phyloP scores from a whole-genome alignment of 208 protist species.

The Leishmania turanica region DNA sequence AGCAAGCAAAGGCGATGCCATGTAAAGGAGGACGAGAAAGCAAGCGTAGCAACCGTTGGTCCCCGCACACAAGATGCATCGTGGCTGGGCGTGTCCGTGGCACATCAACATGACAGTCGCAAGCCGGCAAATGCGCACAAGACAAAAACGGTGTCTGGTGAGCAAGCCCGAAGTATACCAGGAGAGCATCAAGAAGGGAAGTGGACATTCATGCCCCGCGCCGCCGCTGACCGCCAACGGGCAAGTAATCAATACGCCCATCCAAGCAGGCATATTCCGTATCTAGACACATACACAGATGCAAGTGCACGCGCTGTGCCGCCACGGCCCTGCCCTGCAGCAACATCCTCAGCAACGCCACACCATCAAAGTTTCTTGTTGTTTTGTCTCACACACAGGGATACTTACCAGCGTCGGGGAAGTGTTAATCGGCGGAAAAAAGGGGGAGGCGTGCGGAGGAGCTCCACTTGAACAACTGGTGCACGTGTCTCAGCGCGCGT shows the following conservation, averaged over 20 bases:
- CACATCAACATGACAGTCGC: neutral
- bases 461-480: neutral
- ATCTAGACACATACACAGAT: neutral
- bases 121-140: neutral
- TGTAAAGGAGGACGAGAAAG: neutral
- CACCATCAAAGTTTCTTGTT: neutral
- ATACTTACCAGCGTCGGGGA: too few species aligned
- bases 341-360: neutral
- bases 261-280: neutral
- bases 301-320: neutral
- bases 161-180: neutral
- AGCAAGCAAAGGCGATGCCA: neutral
- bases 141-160: neutral
- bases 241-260: neutral
- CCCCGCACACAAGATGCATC: neutral
- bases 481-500: too few species aligned
- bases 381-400: neutral
- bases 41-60: neutral
- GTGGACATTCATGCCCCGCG: neutral
- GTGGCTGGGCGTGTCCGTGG: neutral
- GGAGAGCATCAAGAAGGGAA: neutral
- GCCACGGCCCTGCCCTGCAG: neutral
- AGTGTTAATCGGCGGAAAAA: constrained; percentile 3
- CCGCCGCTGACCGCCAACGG: neutral
- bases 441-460: neutral